phyloP scores from a whole-genome alignment of 768 basidiomycete species.

The Rhizopogon vulgaris region DNA sequence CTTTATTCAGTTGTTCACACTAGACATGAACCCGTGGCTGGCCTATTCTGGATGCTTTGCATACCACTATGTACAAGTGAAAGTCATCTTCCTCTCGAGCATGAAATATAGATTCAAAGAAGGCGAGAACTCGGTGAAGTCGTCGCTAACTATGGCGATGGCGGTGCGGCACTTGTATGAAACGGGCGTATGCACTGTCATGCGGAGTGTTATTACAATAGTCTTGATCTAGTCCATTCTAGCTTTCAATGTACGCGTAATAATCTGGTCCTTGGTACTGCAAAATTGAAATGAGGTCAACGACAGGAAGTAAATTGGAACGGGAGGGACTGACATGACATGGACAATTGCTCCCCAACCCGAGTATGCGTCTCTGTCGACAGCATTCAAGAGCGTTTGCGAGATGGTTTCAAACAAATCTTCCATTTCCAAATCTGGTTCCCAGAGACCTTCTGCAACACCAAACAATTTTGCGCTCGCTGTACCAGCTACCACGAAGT shows the following conservation, averaged over 20 bases:
- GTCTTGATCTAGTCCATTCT: conserved; percentile 72
- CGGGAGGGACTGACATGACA: conserved; percentile 66
- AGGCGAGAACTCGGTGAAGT: too few relatives aligned
- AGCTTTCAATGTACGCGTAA: conserved; percentile 82
- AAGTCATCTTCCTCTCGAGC: too few relatives aligned
- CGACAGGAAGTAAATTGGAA: conserved; percentile 4
- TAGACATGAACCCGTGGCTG: too few relatives aligned
- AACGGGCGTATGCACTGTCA: too few relatives aligned
- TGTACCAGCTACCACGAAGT: conserved; percentile 94
- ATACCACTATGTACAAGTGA: too few relatives aligned
- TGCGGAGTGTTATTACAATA: not conserved
- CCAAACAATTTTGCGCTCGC: conserved; percentile 91
- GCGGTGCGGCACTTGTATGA: not conserved
- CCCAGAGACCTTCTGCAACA: conserved; percentile 98
- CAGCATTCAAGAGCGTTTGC: conserved; percentile 89
- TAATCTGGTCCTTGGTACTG: conserved; percentile 68
- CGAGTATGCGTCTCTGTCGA: conserved; percentile 94
- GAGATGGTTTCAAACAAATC: conserved; percentile 98
- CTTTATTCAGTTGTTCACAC: too few relatives aligned
- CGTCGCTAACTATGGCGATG: too few relatives aligned
- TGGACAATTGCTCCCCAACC: conserved; percentile 97
- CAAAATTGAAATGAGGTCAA: conserved; percentile 4
- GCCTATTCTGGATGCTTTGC: too few relatives aligned
- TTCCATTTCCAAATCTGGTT: conserved; percentile 92
- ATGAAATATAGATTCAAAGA: too few relatives aligned